Evolutionary conservation across 208 protist genomes (phyloP).

Genomic region (Plasmodiophora brassicae): DNA sequence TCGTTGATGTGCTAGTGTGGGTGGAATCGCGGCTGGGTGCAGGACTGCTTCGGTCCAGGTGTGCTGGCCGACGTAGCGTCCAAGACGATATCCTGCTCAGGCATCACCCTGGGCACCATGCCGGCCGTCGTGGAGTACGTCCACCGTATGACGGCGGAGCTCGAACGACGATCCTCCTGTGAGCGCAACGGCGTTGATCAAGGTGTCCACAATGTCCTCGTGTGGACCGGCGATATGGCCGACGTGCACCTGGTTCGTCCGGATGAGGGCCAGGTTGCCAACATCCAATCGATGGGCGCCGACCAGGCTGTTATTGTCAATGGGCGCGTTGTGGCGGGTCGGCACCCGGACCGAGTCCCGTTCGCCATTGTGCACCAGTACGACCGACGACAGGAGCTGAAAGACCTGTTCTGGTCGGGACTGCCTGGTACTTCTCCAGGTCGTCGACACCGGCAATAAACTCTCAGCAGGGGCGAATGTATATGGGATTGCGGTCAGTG

Average conservation of each 20-base stretch:
- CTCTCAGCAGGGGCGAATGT: too few species aligned
- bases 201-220: conserved; percentile 11
- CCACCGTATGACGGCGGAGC: not conserved
- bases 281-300: not conserved
- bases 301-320: not conserved
- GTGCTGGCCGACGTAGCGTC: not conserved
- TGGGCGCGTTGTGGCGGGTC: not conserved
- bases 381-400: not conserved
- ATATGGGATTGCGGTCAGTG: too few species aligned
- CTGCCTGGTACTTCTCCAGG: too few species aligned
- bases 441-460: too few species aligned
- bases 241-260: not conserved
- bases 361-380: conserved; percentile 19
- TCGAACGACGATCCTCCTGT: not conserved
- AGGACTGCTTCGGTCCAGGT: not conserved
- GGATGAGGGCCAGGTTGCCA: not conserved
- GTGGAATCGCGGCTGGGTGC: not conserved
- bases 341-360: not conserved
- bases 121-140: not conserved
- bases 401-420: too few species aligned
- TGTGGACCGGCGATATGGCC: not conserved
- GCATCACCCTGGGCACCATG: not conserved
- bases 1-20: not conserved
- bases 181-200: conserved; percentile 15
- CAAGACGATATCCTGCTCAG: not conserved